Conservation (phyloP, 805 yeast genomes). For the Lachancea sp. region DNA sequence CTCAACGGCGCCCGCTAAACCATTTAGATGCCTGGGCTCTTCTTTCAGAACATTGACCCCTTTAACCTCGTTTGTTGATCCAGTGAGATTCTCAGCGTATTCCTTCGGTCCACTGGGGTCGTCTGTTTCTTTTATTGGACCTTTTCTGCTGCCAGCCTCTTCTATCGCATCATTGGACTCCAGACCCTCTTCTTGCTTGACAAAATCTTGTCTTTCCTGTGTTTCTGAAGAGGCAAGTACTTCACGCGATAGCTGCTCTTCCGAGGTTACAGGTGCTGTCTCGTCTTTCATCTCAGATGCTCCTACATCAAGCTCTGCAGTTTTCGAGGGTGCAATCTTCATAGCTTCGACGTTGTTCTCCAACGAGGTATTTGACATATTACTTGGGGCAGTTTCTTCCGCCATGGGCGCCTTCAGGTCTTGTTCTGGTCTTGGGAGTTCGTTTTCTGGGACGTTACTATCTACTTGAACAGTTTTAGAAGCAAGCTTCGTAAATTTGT, state of each 20-base stretch:
- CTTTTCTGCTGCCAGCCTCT: not conserved
- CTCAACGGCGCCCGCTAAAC: not conserved
- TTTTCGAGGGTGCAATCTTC: not conserved
- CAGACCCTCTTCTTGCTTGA: not conserved
- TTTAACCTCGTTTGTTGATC: no score
- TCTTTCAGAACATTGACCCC: no score
- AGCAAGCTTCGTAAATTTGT: conserved; percentile 37
- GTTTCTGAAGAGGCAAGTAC: conserved; percentile 2
- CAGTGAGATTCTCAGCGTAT: no score
- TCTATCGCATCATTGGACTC: not conserved
- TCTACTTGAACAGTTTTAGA: not conserved
- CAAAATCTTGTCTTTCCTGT: not conserved
- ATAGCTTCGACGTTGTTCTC: not conserved
- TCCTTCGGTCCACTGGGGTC: not conserved
- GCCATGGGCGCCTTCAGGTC: not conserved
- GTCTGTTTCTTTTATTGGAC: not conserved
- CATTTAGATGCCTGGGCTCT: no score
- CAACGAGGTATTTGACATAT: not conserved
- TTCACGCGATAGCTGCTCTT: not conserved
- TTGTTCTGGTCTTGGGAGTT: not conserved
- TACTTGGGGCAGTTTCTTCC: no score
- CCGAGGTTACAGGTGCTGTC: not conserved
- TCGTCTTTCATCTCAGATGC: not conserved
- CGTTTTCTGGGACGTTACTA: not conserved
- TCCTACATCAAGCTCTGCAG: not conserved